Base-by-base conservation (phyloP, 2,329 filamentous ascomycete species). In the Ceratocystis smalleyi region DNA sequence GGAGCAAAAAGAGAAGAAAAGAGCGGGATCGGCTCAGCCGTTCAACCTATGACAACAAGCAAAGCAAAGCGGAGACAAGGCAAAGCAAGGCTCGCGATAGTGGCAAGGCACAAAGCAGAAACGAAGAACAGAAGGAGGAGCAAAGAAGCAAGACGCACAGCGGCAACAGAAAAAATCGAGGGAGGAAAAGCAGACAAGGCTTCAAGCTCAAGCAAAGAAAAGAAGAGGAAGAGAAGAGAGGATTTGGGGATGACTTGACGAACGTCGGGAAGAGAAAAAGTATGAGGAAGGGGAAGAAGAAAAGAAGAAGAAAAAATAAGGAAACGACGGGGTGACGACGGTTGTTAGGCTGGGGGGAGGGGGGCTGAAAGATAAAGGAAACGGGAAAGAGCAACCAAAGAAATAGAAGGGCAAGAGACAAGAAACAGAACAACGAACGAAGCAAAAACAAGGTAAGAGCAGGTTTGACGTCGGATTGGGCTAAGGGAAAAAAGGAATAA, bases 11-110 rank as follows among this genome's bases (percentile, higher is more conserved):
- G 30, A 59, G 32, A 47, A 59, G 17, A 47, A 43, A 61, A 64
- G 43, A 63, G 35, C 27, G 59, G 43, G 59, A 62, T 55, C 64
- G 64, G 64, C 64, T 62, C 61, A 66, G 64, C 55, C 61, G 61
- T 59, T 63, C 61, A 59, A 57, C 54, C 27, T n/a, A 57, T n/a
- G 54, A 57, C 54, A 57, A 1, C 54, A 57, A 40, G 10, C 10
- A 40, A 40, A 40, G 12, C 35, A 4, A 40, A 40, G 35, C 35
- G 35, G 35, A 40, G 35, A 40, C 10, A 15, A 40, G 10, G 10
- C 35, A 40, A 40, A 40, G 27, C 27, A 55, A 64, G 22, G 30
- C 54, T 55, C 59, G 43, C 62, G 62, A 32, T 54, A 62, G 17
- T 47, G 45, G 24, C n/a, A 2, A 27, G 45, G 30, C 45, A 10